Percentiles rank a stretch among this genome's conserved stretches.
These are phyloP conservation scores for Linaria vulgaris DNA, from an alignment of 257 asterid species.

Conservation along the genomic window DNA sequence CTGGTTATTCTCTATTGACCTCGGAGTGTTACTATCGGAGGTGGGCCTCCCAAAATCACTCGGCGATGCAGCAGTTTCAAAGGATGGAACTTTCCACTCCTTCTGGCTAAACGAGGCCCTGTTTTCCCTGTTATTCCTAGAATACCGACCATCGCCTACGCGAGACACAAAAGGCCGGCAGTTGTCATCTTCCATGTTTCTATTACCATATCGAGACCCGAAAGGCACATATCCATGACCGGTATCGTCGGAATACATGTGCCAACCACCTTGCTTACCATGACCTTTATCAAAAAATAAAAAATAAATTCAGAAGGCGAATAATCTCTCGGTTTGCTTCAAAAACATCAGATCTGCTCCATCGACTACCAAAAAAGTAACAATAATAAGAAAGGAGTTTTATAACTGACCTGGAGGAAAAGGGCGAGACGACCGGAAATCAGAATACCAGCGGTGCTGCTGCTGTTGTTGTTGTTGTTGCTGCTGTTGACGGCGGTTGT, in stretches of 20 bases:
- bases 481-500: constrained; percentile 38
- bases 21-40: constrained; percentile 46
- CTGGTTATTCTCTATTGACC: constrained; percentile 52
- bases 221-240: constrained; percentile 62
- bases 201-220: constrained; percentile 67
- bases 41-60: constrained; percentile 57
- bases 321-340: neutral
- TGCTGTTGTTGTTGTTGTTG: constrained; percentile 24
- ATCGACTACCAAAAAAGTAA: neutral
- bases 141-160: constrained; percentile 59
- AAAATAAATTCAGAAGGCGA: constrained; percentile 35
- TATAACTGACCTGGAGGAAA: constrained; percentile 63
- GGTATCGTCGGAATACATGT: constrained; percentile 64
- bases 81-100: constrained; percentile 62
- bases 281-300: constrained; percentile 63
- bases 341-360: constrained; percentile 50
- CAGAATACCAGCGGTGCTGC: constrained; percentile 64
- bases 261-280: constrained; percentile 95
- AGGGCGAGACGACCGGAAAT: constrained; percentile 67
- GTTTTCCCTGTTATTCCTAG: constrained; percentile 61
- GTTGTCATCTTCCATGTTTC: constrained; percentile 63
- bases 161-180: constrained; percentile 55
- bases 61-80: constrained; percentile 59
- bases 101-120: constrained; percentile 70
- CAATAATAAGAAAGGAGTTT: too few species aligned